Evolutionary conservation across 2,329 filamentous ascomycete genomes (phyloP), one percentile per base, ranked within the genome.

Genomic region (Neopestalotiopsis sp.): DNA sequence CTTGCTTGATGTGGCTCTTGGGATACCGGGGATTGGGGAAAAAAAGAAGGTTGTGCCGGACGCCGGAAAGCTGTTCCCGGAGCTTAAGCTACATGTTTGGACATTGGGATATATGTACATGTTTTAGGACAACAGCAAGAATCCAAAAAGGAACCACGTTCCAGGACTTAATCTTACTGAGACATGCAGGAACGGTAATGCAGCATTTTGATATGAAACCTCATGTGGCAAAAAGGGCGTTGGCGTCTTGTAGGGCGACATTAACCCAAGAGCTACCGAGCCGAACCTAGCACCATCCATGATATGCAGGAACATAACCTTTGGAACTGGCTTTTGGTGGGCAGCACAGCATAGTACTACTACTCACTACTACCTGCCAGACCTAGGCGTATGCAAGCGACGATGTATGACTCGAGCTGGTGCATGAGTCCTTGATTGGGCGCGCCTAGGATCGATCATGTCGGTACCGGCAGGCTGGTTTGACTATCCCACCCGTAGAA

Each of bases 401-500:
- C n/a, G 14, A 30, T 34, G 57, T 30, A 30, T 59, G 57, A 59
- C 57, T 59, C 57, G 57, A 59, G 24, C 57, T 34, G 57, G 24
- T 59, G 57, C 57, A 59, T 34, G 57, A 30, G 30, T 24, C 2
- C 24, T 52, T 30, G 57, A 59, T 59, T 59, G 28, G 57, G 24
- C 57, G 10, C 14, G 45, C 45, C 45, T n/a, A 52, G 17, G 20
- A 20, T 52, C 24, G 57, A 34, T 30, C 57, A 59, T 59, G 57
- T 59, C 57, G 57, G 57, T 59, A 59, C 57, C 57, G 57, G 57
- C 30, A 24, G 57, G 20, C 20, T 59, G 57, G 57, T 59, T 59
- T 59, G 30, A 59, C 57, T 59, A 59, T 34, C 24, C 24, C 57
- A 30, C 57, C 57, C 45, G 45, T 52, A 52, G 45, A 52, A 52